phyloP scores from a whole-genome alignment of 2,329 filamentous ascomycete species.

The Pezicula carpinea region DNA sequence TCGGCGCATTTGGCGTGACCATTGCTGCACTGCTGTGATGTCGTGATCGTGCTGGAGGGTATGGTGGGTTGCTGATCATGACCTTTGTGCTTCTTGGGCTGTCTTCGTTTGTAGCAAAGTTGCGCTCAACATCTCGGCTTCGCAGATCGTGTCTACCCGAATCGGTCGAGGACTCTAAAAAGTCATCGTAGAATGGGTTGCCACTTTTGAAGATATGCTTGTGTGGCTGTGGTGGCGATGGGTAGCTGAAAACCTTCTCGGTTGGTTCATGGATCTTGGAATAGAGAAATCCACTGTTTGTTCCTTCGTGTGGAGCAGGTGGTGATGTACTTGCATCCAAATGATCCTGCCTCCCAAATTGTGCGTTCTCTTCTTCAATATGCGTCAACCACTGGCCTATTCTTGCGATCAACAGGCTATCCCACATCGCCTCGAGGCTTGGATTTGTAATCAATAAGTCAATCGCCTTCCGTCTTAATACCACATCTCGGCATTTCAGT shows the following conservation, averaged over 20 bases:
- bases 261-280: background rate
- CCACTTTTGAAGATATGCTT: background rate
- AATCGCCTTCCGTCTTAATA: constrained; percentile 55
- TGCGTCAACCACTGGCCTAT: constrained; percentile 21
- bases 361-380: constrained; percentile 22
- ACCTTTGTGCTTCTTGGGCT: too few species aligned
- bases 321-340: background rate
- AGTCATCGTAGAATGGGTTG: background rate
- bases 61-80: too few species aligned
- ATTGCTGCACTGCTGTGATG: too few species aligned
- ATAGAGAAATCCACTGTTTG: background rate
- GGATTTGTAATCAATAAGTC: constrained; percentile 53
- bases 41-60: too few species aligned
- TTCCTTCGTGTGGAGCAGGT: background rate
- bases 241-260: background rate
- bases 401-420: constrained; percentile 31
- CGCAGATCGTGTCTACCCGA: too few species aligned
- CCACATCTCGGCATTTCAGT: constrained; percentile 57
- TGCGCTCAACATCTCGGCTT: too few species aligned
- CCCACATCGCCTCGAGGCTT: constrained; percentile 66
- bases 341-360: background rate
- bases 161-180: background rate
- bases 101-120: too few species aligned
- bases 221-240: background rate
- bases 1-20: too few species aligned